phyloP scores from a whole-genome alignment of 1,284 basidiomycete genomes.

The Ganoderma lucidum region DNA sequence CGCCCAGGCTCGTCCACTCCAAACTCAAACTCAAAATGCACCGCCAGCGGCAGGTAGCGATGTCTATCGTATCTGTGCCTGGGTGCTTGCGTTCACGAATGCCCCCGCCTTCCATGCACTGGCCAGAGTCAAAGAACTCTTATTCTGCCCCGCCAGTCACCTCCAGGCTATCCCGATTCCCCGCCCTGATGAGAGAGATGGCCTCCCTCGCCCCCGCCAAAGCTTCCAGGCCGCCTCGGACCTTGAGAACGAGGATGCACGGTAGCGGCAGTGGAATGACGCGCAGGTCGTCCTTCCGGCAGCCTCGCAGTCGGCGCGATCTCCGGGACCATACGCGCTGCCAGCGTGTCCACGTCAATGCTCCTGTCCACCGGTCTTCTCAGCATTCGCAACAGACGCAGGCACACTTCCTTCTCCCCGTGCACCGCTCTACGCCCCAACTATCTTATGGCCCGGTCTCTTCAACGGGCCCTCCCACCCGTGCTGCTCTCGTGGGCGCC shows the following conservation, averaged over 20 bases:
- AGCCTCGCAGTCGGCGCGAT: slow-evolving; percentile 28
- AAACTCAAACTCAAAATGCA: slow-evolving; percentile 8
- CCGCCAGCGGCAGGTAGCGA: slow-evolving; percentile 10
- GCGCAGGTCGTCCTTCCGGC: slow-evolving; percentile 20
- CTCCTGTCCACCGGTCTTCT: slow-evolving; percentile 26
- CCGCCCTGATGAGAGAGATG: not conserved
- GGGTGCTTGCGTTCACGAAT: not conserved
- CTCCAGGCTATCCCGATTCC: not conserved
- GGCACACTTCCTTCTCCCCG: slow-evolving; percentile 23
- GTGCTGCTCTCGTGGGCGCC: slow-evolving; percentile 10
- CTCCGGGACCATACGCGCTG: slow-evolving; percentile 27
- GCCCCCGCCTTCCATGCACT: not conserved
- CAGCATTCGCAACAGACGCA: slow-evolving; percentile 28
- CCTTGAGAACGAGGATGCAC: slow-evolving; percentile 13
- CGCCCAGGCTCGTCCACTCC: not conserved
- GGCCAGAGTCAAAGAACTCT: not conserved
- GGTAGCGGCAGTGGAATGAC: slow-evolving; percentile 15
- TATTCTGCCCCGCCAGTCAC: not conserved
- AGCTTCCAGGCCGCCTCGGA: slow-evolving; percentile 12
- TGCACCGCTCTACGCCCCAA: slow-evolving; percentile 26
- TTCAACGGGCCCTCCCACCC: slow-evolving; percentile 11
- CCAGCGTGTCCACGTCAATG: slow-evolving; percentile 26
- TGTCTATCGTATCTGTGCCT: slow-evolving; percentile 11
- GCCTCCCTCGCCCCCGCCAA: not conserved
- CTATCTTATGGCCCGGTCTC: slow-evolving; percentile 25